phyloP scores from a whole-genome alignment of 2,329 filamentous ascomycete genomes.

The Botryotinia convoluta region DNA sequence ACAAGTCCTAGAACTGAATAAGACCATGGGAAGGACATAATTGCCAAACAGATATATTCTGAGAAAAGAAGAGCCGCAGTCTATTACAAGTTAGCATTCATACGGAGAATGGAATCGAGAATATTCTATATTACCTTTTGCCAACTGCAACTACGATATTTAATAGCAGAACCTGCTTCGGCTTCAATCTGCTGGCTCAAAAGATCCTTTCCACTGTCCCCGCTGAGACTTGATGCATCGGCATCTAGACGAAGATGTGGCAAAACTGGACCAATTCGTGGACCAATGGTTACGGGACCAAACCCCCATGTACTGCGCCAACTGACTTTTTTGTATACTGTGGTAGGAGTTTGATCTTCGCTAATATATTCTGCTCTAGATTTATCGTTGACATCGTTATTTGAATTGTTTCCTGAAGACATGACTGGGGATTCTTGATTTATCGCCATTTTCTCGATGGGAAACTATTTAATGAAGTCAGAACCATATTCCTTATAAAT shows the following conservation, averaged over 20 bases:
- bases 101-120: background rate
- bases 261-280: slow-evolving; percentile 36
- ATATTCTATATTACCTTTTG: slow-evolving; percentile 60
- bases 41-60: slow-evolving; percentile 88
- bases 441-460: slow-evolving; percentile 19
- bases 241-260: slow-evolving; percentile 35
- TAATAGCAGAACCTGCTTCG: slow-evolving; percentile 75
- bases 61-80: slow-evolving; percentile 88
- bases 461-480: background rate
- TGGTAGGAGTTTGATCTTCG: background rate
- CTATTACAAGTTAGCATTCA: slow-evolving; percentile 35
- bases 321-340: slow-evolving; percentile 1
- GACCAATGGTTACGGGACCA: slow-evolving; percentile 24
- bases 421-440: background rate
- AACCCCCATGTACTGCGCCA: slow-evolving; percentile 16
- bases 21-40: slow-evolving; percentile 95
- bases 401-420: background rate
- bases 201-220: slow-evolving; percentile 34
- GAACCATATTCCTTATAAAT: background rate
- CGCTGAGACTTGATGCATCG: slow-evolving; percentile 22
- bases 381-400: slow-evolving; percentile 1
- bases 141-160: slow-evolving; percentile 93
- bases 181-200: slow-evolving; percentile 67
- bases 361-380: background rate
- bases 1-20: slow-evolving; percentile 86